Percentiles rank a stretch among this genome's conserved stretches.
These are phyloP conservation scores for Pseudohyphozyma bogoriensis DNA, from an alignment of 768 basidiomycete genomes.

Conservation along the genomic window DNA sequence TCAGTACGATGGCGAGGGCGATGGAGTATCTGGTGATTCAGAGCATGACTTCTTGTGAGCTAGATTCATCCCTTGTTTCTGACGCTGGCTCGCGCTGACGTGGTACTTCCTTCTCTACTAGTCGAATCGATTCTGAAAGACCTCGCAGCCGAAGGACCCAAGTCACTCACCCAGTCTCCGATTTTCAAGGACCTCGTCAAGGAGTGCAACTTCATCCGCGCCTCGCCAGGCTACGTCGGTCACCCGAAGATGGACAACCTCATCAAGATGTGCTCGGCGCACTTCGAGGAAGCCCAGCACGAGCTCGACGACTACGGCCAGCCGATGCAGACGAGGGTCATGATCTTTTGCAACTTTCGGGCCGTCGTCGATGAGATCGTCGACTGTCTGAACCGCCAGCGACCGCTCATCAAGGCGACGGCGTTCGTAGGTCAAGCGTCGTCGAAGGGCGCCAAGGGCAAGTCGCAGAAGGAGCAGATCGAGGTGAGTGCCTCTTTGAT, in stretches of 20 bases:
- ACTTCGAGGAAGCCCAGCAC: constrained; percentile 52
- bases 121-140: constrained; percentile 52
- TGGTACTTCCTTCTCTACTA: no score
- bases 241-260: constrained; percentile 93
- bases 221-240: constrained; percentile 32
- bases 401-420: constrained; percentile 65
- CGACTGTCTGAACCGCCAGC: constrained; percentile 56
- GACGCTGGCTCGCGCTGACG: no score
- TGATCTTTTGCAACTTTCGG: constrained; percentile 89
- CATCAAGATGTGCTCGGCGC: constrained; percentile 59
- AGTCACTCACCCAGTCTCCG: constrained; percentile 51
- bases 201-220: constrained; percentile 21
- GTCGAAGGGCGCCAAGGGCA: constrained; percentile 72
- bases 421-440: constrained; percentile 84
- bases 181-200: constrained; percentile 25
- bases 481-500: constrained; percentile 47
- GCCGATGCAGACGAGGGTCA: constrained; percentile 47
- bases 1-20: constrained; percentile 54
- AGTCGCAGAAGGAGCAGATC: constrained; percentile 83
- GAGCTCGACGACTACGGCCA: constrained; percentile 32
- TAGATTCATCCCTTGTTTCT: no score
- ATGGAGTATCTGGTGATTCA: constrained; percentile 89
- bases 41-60: constrained; percentile 67
- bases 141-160: constrained; percentile 37
- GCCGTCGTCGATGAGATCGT: constrained; percentile 88